Evolutionary conservation across 257 asterid genomes (phyloP).

Genomic region (Paraleonurus japonicus): DNA sequence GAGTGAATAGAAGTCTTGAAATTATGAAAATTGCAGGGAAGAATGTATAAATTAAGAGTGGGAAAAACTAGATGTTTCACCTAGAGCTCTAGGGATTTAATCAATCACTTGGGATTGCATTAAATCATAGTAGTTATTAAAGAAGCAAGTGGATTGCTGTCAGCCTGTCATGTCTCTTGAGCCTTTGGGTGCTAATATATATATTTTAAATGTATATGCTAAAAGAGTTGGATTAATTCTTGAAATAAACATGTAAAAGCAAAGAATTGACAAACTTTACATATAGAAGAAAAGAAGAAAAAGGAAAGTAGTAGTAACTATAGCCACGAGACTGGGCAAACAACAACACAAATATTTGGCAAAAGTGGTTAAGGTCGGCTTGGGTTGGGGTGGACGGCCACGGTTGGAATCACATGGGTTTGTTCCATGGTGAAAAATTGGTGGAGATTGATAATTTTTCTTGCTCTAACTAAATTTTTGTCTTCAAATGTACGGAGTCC

Average conservation of each 20-base stretch:
- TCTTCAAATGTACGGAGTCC: background rate
- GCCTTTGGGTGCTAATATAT: too few species aligned
- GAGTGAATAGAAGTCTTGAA: background rate
- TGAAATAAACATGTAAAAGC: background rate
- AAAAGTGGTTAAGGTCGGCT: background rate
- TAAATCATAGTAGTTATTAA: background rate
- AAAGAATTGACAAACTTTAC: background rate
- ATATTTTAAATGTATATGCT: background rate
- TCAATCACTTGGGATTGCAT: too few species aligned
- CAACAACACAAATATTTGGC: background rate
- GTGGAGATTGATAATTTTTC: background rate
- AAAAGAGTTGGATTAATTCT: background rate
- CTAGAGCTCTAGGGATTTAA: conserved; percentile 1
- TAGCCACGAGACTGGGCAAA: background rate
- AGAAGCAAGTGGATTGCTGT: background rate
- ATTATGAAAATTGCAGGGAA: background rate
- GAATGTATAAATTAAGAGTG: background rate
- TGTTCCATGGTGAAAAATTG: background rate
- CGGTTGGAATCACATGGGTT: background rate
- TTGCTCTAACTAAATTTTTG: background rate
- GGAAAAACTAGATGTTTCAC: background rate
- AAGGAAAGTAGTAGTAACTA: background rate
- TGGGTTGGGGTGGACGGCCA: background rate
- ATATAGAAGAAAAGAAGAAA: background rate
- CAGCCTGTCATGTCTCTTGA: too few species aligned